A percentile compares a stretch with the other conserved stretches of the same genome.
These are phyloP conservation scores for Suillus cothurnatus DNA, from an alignment of 768 basidiomycete genomes.

Conservation along the genomic window DNA sequence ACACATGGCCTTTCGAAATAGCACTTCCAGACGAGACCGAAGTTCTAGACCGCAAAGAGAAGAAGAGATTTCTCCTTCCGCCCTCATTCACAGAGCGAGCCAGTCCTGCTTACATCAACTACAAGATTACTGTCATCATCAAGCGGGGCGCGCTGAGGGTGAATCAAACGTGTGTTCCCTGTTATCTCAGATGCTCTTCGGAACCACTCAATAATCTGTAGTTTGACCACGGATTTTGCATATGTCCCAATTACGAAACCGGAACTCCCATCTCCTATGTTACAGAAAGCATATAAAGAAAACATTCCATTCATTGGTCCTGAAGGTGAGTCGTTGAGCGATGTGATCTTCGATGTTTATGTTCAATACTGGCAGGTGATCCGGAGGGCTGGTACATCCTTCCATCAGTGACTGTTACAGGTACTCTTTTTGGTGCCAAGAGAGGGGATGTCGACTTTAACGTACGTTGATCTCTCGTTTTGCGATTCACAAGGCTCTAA, in stretches of 20 bases:
- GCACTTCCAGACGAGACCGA: slow-evolving; percentile 45
- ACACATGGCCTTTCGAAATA: slow-evolving; percentile 52
- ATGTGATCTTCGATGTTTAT: background rate
- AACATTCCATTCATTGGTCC: slow-evolving; percentile 37
- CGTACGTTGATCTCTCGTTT: slow-evolving; percentile 27
- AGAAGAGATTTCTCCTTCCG: slow-evolving; percentile 44
- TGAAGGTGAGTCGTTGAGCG: slow-evolving; percentile 20
- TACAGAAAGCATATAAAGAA: slow-evolving; percentile 39
- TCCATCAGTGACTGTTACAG: slow-evolving; percentile 33
- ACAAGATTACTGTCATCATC: slow-evolving; percentile 51
- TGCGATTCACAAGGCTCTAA: background rate
- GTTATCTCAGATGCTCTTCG: background rate
- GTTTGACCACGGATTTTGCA: slow-evolving; percentile 35
- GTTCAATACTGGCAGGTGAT: slow-evolving; percentile 27
- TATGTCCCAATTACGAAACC: slow-evolving; percentile 38
- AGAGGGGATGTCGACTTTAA: slow-evolving; percentile 31
- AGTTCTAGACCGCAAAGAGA: slow-evolving; percentile 40
- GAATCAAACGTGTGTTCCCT: slow-evolving; percentile 39
- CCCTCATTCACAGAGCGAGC: slow-evolving; percentile 58
- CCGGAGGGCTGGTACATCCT: slow-evolving; percentile 42
- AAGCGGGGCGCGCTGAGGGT: slow-evolving; percentile 50
- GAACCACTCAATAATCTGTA: slow-evolving; percentile 14
- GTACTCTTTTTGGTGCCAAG: slow-evolving; percentile 38
- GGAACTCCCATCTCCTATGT: slow-evolving; percentile 37
- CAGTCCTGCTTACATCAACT: slow-evolving; percentile 58